Base-by-base conservation (phyloP, 257 asterid species). In the Petrea volubilis region DNA sequence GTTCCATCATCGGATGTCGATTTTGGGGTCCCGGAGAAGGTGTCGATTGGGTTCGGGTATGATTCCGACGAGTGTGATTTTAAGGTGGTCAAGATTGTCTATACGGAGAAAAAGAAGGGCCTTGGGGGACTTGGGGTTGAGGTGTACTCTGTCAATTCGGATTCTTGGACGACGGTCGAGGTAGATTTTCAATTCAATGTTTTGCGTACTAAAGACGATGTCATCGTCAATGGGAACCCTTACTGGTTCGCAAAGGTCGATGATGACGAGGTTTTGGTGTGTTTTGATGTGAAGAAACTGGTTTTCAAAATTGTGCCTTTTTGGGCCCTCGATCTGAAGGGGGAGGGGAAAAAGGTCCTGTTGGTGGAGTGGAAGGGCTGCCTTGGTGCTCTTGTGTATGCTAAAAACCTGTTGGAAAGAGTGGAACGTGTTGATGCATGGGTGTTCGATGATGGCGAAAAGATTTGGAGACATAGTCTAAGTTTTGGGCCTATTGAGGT, bases 71-170 rank as follows among this genome's bases (percentile, higher is more conserved):
- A 2, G 9, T 1, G n/a, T 12, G 34, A 55, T 55, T 55, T 25
- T 55, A 55, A 25, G 34, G 38, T 55, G n/a, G 61, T 55, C 20
- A 24, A 21, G 18, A 12, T 55, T 5, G 36, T 55, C 12, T 55
- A 18, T 55, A 24, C 25, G 60, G 7, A 8, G 25, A 7, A 11
- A 24, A 53, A 34, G 15, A 14, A 24, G 15, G 24, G 23, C 43
- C 1, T 29, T 15, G 47, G 63, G 17, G 12, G 49, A n/a, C n/a
- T 59, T 18, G 60, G 40, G 11, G 60, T 21, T 23, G 61, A 71
- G 60, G 69, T 70, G 6, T 70, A 70, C 10, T 70, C 75, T 13
- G n/a, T 68, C 7, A 33, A 20, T 9, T 44, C 53, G 6, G 53
- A 71, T 21, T 49, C 62, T 5, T 72, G 65, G 77, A 38, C 0